phyloP scores from a whole-genome alignment of 2,329 filamentous ascomycete genomes.

The Cercospora berteroae region DNA sequence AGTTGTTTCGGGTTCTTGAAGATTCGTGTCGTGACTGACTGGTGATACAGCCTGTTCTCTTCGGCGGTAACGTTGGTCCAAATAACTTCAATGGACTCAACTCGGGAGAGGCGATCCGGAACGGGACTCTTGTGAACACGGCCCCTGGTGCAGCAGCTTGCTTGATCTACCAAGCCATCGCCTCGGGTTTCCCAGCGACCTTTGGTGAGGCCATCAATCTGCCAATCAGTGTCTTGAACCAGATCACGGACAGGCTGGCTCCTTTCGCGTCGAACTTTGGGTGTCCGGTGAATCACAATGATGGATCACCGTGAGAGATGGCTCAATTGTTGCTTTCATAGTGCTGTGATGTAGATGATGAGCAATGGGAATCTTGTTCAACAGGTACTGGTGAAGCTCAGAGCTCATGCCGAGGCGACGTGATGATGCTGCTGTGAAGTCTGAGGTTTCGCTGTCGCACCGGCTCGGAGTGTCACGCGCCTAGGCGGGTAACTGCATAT shows the following conservation, averaged over 20 bases:
- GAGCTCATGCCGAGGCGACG: too few species aligned
- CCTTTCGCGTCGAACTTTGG: background rate
- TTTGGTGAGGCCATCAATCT: conserved; percentile 16
- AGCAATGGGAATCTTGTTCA: background rate
- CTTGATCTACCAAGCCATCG: conserved; percentile 45
- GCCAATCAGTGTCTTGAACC: conserved; percentile 15
- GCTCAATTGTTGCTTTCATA: background rate
- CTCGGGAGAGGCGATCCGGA: conserved; percentile 27
- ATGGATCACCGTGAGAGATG: background rate
- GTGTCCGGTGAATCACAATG: conserved; percentile 12
- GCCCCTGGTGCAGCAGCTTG: conserved; percentile 37
- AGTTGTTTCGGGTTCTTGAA: background rate
- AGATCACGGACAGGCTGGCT: conserved; percentile 12
- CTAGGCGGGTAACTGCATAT: too few species aligned
- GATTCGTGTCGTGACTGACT: background rate
- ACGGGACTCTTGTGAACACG: conserved; percentile 38
- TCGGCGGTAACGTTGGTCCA: conserved; percentile 25
- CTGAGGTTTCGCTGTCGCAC: too few species aligned
- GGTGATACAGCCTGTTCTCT: conserved; percentile 40
- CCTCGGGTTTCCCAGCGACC: conserved; percentile 30
- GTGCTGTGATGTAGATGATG: background rate
- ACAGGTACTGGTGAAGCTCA: too few species aligned
- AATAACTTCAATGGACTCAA: conserved; percentile 41
- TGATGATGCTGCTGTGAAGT: too few species aligned
- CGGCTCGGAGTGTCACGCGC: too few species aligned